phyloP scores from a whole-genome alignment of 106 monocot genomes.

The Allium fistulosum region DNA sequence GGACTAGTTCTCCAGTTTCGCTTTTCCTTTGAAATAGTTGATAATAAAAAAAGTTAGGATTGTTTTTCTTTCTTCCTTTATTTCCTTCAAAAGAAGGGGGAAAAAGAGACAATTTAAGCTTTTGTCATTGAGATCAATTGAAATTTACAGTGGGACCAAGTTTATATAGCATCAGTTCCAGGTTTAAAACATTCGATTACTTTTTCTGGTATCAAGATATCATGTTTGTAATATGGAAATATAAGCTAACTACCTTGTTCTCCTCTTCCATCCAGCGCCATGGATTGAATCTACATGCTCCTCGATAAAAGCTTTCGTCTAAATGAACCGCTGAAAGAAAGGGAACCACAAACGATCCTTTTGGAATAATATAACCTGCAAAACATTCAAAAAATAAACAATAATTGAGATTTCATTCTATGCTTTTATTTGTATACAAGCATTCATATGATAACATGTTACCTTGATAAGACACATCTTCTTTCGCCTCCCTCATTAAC shows the following conservation, averaged over 20 bases:
- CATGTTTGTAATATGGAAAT: no score
- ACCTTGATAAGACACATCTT: constrained; percentile 20
- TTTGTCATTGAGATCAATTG: no score
- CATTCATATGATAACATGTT: not conserved
- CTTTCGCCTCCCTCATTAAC: constrained; percentile 38
- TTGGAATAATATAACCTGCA: constrained; percentile 25
- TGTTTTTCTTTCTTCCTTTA: no score
- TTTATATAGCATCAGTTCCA: no score
- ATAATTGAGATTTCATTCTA: not conserved
- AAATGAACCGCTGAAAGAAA: constrained; percentile 34
- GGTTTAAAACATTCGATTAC: no score
- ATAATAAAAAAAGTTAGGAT: not conserved
- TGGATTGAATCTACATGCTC: constrained; percentile 28
- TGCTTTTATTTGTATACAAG: not conserved
- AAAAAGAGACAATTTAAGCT: no score
- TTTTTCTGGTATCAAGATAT: no score
- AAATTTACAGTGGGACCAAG: no score
- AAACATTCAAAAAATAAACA: not conserved
- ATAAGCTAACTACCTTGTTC: constrained; percentile 15
- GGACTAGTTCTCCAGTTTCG: constrained; percentile 32
- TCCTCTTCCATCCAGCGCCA: constrained; percentile 38
- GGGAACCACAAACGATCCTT: constrained; percentile 24
- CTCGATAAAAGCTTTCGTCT: constrained; percentile 26
- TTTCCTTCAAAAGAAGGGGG: no score
- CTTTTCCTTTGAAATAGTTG: constrained; percentile 13